These are phyloP conservation scores for Saccharomycopsis sp. DNA, from an alignment of 805 yeast genomes.

Conservation along the genomic window DNA sequence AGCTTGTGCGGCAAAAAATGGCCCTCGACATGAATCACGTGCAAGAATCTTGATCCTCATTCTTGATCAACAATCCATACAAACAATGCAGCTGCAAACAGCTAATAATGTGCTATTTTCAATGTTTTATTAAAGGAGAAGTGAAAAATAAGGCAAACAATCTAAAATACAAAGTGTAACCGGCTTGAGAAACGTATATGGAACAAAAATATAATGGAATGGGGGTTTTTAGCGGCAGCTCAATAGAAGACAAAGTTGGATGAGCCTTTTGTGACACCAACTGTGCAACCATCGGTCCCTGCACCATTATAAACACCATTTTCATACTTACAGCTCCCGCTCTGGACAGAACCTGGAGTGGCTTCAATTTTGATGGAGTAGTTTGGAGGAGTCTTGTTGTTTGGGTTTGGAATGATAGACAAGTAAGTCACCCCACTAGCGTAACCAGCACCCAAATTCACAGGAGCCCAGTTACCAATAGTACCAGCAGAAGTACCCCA, in stretches of 20 bases:
- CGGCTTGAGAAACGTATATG: neutral
- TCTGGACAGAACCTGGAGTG: conserved; percentile 33
- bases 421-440: conserved; percentile 61
- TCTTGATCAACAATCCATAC: no score
- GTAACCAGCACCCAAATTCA: conserved; percentile 88
- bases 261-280: conserved; percentile 71
- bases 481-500: conserved; percentile 56
- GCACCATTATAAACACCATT: conserved; percentile 64
- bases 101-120: no score
- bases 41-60: no score
- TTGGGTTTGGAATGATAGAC: conserved; percentile 91
- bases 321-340: conserved; percentile 73
- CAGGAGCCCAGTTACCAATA: conserved; percentile 75
- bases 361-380: conserved; percentile 62
- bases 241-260: conserved; percentile 75
- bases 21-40: no score
- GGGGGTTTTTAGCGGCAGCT: neutral
- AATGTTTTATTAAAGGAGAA: no score
- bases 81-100: no score
- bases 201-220: neutral
- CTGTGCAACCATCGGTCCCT: conserved; percentile 87
- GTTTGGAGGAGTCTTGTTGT: conserved; percentile 61
- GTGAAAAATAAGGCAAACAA: neutral
- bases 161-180: neutral
- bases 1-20: no score